Base-by-base conservation (phyloP, 2,329 filamentous ascomycete species). In the Amylocarpus encephaloides region DNA sequence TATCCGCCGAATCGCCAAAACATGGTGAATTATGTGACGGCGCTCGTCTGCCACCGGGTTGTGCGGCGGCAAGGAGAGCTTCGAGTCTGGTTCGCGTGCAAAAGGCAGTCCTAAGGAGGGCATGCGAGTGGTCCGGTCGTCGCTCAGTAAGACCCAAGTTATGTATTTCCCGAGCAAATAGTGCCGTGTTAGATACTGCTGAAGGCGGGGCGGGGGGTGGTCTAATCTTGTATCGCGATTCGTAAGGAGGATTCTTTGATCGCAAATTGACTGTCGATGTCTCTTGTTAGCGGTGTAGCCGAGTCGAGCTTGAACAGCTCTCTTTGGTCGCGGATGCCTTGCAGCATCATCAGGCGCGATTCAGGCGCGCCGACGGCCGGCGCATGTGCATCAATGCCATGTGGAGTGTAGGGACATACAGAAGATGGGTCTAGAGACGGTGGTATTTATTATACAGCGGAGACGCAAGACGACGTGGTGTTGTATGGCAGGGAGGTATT, bases 1-100 rank as follows among this genome's bases (percentile, higher is more conserved):
- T 97, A 97, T 67, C 90, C 90, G 79, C 93, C 92, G 79, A 97
- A 98, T 73, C 92, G 86, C 93, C 93, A 98, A 73, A 98, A 98
- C 93, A 98, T 98, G 76, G 71, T 92, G 83, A 49, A 49, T 59
- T 64, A 64, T 55, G 59, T 61, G 44, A 61, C 49, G 46, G 60
- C 55, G 50, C 59, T 64, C 55, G 61, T 55, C 56, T 61, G 61
- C 59, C 62, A 59, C 59, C 56, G 46, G 46, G 44, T 47, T 33
- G 32, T 45, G 53, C 22, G 58, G 59, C 41, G 53, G 58, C 43
- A 54, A 57, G 61, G 56, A 32, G 51, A 61, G 56, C 44, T 52
- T 49, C 41, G 44, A 51, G 43, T 56, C 45, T 50, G 50, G 57
- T 56, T 42, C 51, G 48, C 48, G 53, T 49, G 54, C 48, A 53